Evolutionary conservation across 441 rosid genomes (phyloP).

Genomic region (Arabidopsis lyrata): DNA sequence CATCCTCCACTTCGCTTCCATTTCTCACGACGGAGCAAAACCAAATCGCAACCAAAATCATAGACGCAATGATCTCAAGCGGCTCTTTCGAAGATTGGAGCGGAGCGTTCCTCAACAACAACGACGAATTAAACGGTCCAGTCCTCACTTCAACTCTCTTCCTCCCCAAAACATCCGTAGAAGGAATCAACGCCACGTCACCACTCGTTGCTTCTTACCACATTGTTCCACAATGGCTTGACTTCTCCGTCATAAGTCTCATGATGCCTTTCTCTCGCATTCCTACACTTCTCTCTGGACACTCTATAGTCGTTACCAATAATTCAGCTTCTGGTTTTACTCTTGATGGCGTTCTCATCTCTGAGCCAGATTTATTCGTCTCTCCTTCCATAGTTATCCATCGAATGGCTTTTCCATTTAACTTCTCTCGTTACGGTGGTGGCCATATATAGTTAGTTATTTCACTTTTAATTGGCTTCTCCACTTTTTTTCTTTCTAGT

Average conservation of each 20-base stretch:
- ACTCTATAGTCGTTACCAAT: constrained; percentile 36
- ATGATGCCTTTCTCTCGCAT: constrained; percentile 33
- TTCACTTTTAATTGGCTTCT: neutral
- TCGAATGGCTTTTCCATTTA: constrained; percentile 41
- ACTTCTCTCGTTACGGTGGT: constrained; percentile 41
- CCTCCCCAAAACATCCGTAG: constrained; percentile 35
- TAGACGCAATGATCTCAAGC: constrained; percentile 41
- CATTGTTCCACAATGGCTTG: constrained; percentile 36
- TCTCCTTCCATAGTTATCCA: constrained; percentile 40
- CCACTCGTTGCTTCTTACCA: constrained; percentile 44
- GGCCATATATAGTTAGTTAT: neutral
- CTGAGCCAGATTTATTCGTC: constrained; percentile 42
- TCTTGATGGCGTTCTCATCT: constrained; percentile 32
- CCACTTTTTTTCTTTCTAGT: constrained; percentile 1
- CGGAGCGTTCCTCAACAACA: constrained; percentile 35
- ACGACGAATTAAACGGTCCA: constrained; percentile 37
- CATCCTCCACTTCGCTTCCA: constrained; percentile 1
- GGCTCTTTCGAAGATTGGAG: constrained; percentile 41
- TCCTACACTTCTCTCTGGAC: constrained; percentile 40
- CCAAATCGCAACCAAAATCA: constrained; percentile 13
- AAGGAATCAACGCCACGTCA: constrained; percentile 45
- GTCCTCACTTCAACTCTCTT: constrained; percentile 41
- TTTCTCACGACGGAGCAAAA: constrained; percentile 18
- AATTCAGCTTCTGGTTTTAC: constrained; percentile 29
- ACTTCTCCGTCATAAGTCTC: constrained; percentile 29